Conservation (phyloP, 2,329 filamentous ascomycete genomes). For the Fusarium pseudonygamai region DNA sequence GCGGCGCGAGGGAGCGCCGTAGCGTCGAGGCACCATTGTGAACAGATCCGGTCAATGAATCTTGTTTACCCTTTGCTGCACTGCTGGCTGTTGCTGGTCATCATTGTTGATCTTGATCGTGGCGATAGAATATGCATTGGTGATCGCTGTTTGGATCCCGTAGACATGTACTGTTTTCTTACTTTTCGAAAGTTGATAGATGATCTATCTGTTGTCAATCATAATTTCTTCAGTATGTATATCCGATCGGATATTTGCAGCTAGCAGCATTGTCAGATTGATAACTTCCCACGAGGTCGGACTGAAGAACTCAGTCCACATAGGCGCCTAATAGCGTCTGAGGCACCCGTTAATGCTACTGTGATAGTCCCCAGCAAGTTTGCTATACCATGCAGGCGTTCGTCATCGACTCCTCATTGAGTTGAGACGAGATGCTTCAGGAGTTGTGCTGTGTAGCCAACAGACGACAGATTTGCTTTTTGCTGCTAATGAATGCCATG, state of each 20-base stretch:
- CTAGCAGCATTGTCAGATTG: conserved; percentile 15
- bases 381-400: conserved; percentile 18
- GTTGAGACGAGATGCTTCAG: conserved; percentile 5
- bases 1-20: conserved; percentile 12
- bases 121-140: conserved; percentile 3
- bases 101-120: conserved; percentile 18
- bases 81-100: conserved; percentile 1
- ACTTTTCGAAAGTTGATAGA: not conserved
- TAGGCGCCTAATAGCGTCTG: conserved; percentile 16
- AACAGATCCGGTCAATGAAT: conserved; percentile 1
- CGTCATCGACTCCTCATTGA: conserved; percentile 30
- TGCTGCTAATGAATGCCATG: conserved; percentile 10
- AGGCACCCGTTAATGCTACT: conserved; percentile 14
- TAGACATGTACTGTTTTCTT: conserved; percentile 4
- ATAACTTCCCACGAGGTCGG: conserved; percentile 9
- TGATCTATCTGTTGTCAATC: conserved; percentile 1
- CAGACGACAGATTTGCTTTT: conserved; percentile 33
- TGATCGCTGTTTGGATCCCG: not conserved
- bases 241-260: conserved; percentile 28
- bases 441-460: conserved; percentile 21
- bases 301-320: not conserved
- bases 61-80: not conserved
- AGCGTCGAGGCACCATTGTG: not conserved
- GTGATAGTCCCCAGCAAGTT: conserved; percentile 5
- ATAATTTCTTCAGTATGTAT: conserved; percentile 23